These are phyloP conservation scores for Ophiocytium majus DNA, from an alignment of 352 stramenopile species.

Conservation along the genomic window DNA sequence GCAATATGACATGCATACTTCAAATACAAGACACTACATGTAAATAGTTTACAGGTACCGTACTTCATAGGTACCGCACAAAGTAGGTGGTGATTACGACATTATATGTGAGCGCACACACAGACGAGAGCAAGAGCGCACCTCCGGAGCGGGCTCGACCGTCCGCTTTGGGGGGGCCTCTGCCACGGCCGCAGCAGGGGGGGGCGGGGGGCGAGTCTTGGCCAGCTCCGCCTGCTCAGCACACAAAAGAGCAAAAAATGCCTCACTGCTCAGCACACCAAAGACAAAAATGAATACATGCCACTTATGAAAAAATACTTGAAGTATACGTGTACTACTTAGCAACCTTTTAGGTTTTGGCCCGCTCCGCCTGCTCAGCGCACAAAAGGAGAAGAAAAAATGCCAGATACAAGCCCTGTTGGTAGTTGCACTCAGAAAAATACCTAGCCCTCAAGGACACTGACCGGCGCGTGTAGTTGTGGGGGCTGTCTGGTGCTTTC, in stretches of 20 bases:
- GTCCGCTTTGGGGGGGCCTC: not conserved
- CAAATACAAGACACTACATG: not conserved
- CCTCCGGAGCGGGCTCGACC: not conserved
- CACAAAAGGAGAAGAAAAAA: not conserved
- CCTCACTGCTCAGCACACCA: no score
- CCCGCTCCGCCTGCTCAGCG: no score
- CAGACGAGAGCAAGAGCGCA: no score
- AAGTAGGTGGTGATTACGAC: not conserved
- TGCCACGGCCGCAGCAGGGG: not conserved
- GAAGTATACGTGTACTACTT: not conserved
- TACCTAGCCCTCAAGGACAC: no score
- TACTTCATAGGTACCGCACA: not conserved
- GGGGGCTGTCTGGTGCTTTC: no score
- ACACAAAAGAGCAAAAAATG: no score
- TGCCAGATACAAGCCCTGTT: not conserved
- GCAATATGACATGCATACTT: no score
- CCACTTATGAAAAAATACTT: not conserved
- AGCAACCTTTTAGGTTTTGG: not conserved
- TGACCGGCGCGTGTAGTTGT: no score
- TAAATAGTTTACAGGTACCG: not conserved
- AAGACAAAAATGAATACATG: no score
- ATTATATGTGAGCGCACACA: not conserved
- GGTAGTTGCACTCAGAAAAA: no score
- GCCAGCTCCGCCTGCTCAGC: conserved; percentile 6
- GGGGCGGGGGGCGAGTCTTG: not conserved